A percentile compares a stretch with the other conserved stretches of the same genome.
phyloP scores from a whole-genome alignment of 108 stramenopile genomes.

The Nitzschia inconspicua region DNA sequence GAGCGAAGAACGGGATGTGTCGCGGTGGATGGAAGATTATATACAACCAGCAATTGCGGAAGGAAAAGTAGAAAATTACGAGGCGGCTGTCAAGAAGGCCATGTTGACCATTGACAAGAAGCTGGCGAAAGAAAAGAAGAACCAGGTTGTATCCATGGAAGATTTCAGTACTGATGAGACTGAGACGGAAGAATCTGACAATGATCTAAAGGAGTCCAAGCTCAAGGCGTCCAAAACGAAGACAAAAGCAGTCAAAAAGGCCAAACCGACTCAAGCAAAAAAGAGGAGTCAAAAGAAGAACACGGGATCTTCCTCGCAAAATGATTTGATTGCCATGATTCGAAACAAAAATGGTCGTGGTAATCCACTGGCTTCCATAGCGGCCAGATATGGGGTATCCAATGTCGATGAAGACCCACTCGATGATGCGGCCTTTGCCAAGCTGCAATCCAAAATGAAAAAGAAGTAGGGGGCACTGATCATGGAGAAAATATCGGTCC shows the following conservation, averaged over 20 bases:
- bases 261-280: slow-evolving; percentile 31
- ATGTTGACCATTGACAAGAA: slow-evolving; percentile 35
- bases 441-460: slow-evolving; percentile 52
- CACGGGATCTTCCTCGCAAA: slow-evolving; percentile 17
- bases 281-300: slow-evolving; percentile 1
- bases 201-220: slow-evolving; percentile 14
- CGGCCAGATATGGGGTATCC: slow-evolving; percentile 58
- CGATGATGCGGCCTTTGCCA: slow-evolving; percentile 67
- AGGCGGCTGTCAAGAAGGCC: slow-evolving; percentile 43
- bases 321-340: slow-evolving; percentile 62
- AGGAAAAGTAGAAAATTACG: slow-evolving; percentile 45
- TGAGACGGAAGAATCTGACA: slow-evolving; percentile 28
- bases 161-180: slow-evolving; percentile 26
- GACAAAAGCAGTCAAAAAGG: slow-evolving; percentile 26
- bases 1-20: slow-evolving; percentile 51
- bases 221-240: slow-evolving; percentile 25
- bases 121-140: slow-evolving; percentile 25
- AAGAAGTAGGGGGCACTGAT: too few species aligned
- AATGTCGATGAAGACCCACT: slow-evolving; percentile 50
- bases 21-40: slow-evolving; percentile 79
- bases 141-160: not conserved
- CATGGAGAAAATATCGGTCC: too few species aligned
- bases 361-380: slow-evolving; percentile 50
- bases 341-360: slow-evolving; percentile 50
- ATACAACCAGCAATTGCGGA: slow-evolving; percentile 69